Conservation (phyloP, 179 eudicot species). For the Sideroxylon spinosum region DNA sequence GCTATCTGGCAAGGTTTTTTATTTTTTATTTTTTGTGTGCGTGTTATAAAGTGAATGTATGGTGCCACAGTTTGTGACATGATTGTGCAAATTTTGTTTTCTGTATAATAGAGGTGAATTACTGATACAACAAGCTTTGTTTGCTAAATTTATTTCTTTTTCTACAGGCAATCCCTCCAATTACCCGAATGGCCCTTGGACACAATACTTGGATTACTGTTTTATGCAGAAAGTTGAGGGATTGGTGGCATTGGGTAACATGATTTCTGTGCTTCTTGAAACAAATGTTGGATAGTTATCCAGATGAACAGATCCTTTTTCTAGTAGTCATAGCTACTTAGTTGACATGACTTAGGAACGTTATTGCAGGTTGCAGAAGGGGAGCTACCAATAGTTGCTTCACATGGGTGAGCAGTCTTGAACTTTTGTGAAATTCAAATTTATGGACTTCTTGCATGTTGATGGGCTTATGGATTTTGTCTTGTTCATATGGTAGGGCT, state of each 20-base stretch:
- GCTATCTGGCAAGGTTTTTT: neutral
- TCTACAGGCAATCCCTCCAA: conserved; percentile 84
- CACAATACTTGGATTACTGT: conserved; percentile 94
- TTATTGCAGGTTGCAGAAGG: conserved; percentile 88
- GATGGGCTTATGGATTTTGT: conserved; percentile 14
- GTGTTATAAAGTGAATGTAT: neutral
- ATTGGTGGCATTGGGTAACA: conserved; percentile 99
- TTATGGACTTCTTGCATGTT: conserved; percentile 11
- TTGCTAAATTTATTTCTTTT: neutral
- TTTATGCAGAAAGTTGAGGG: conserved; percentile 86
- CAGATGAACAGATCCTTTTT: conserved; percentile 3
- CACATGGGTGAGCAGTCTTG: conserved; percentile 69
- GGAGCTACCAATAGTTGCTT: conserved; percentile 80
- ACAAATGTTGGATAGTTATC: conserved; percentile 8
- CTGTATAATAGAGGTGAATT: neutral
- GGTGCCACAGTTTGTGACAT: conserved; percentile 1
- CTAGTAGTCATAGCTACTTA: conserved; percentile 8
- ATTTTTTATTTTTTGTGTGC: neutral
- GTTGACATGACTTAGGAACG: conserved; percentile 18
- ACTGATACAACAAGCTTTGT: neutral
- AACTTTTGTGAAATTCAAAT: conserved; percentile 16
- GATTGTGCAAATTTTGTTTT: neutral
- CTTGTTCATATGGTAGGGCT: conserved; percentile 44
- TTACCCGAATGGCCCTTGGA: conserved; percentile 87
- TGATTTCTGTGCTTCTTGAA: conserved; percentile 7